Conservation (phyloP, 2,329 filamentous ascomycete genomes). For the Ilyonectria robusta region DNA sequence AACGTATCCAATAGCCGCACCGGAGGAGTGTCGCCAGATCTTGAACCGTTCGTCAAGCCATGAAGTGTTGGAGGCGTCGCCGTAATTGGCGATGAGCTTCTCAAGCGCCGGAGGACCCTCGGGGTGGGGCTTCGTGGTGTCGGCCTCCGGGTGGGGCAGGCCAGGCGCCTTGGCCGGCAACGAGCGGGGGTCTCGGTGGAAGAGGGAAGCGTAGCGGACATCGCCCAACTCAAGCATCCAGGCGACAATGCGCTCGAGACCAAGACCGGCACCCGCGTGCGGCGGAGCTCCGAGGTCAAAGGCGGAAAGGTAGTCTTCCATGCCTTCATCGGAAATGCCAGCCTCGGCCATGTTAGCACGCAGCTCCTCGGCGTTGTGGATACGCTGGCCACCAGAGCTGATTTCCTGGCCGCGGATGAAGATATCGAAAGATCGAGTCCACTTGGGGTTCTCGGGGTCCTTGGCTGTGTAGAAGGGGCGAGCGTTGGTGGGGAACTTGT, state of each 20-base stretch:
- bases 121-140: slow-evolving; percentile 71
- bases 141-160: slow-evolving; percentile 89
- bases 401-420: slow-evolving; percentile 96
- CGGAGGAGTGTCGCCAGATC: slow-evolving; percentile 88
- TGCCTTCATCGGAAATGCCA: slow-evolving; percentile 83
- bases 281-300: slow-evolving; percentile 92
- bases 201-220: slow-evolving; percentile 89
- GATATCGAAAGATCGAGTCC: slow-evolving; percentile 95
- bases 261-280: slow-evolving; percentile 91
- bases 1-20: slow-evolving; percentile 89
- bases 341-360: slow-evolving; percentile 81
- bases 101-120: slow-evolving; percentile 80
- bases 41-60: slow-evolving; percentile 93
- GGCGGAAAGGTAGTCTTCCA: slow-evolving; percentile 91
- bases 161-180: slow-evolving; percentile 77
- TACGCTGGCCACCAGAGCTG: slow-evolving; percentile 92
- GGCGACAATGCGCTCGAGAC: slow-evolving; percentile 90
- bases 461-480: slow-evolving; percentile 94
- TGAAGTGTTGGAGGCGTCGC: slow-evolving; percentile 92
- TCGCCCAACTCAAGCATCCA: slow-evolving; percentile 89
- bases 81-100: slow-evolving; percentile 94
- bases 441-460: slow-evolving; percentile 77
- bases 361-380: slow-evolving; percentile 84
- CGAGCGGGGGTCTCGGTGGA: slow-evolving; percentile 90
- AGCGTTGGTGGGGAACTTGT: slow-evolving; percentile 89